phyloP scores from a whole-genome alignment of 352 stramenopile species.

The Phytophthora rubi region DNA sequence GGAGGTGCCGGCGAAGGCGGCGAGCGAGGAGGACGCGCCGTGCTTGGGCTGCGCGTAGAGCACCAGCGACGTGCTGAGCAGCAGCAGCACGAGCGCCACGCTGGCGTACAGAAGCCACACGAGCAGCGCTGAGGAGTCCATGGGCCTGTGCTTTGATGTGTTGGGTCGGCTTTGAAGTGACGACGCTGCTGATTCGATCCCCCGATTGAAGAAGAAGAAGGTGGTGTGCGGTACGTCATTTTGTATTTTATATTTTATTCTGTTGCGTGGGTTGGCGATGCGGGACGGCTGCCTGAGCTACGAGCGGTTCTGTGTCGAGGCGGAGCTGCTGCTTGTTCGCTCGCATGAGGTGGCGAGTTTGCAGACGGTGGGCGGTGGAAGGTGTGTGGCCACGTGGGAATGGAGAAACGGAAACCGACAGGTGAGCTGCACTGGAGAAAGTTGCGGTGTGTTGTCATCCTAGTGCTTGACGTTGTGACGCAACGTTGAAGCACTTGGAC shows the following conservation, averaged over 20 bases:
- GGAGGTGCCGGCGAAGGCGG: constrained; percentile 59
- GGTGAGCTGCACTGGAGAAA: constrained; percentile 36
- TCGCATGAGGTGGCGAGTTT: constrained; percentile 40
- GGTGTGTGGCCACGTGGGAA: constrained; percentile 49
- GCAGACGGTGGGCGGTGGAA: constrained; percentile 1
- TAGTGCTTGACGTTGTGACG: not conserved
- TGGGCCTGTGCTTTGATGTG: constrained; percentile 3
- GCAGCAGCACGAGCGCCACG: constrained; percentile 63
- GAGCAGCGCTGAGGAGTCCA: constrained; percentile 47
- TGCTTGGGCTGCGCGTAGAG: constrained; percentile 72
- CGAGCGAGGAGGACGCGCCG: constrained; percentile 54
- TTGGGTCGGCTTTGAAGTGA: constrained; percentile 23
- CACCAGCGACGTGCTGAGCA: constrained; percentile 58
- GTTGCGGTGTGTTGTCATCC: not conserved
- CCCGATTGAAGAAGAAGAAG: constrained; percentile 14
- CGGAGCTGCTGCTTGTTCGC: constrained; percentile 43
- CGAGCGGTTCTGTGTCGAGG: constrained; percentile 56
- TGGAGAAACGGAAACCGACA: constrained; percentile 61
- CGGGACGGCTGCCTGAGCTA: constrained; percentile 48
- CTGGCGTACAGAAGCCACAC: constrained; percentile 74
- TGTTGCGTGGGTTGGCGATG: constrained; percentile 29
- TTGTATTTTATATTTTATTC: not conserved
- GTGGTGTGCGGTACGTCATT: constrained; percentile 15
- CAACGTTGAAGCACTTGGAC: constrained; percentile 52
- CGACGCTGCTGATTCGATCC: constrained; percentile 5